Evolutionary conservation across 805 yeast genomes (phyloP), one percentile per base, ranked within the genome.

Genomic region (Grigorovia humatica): DNA sequence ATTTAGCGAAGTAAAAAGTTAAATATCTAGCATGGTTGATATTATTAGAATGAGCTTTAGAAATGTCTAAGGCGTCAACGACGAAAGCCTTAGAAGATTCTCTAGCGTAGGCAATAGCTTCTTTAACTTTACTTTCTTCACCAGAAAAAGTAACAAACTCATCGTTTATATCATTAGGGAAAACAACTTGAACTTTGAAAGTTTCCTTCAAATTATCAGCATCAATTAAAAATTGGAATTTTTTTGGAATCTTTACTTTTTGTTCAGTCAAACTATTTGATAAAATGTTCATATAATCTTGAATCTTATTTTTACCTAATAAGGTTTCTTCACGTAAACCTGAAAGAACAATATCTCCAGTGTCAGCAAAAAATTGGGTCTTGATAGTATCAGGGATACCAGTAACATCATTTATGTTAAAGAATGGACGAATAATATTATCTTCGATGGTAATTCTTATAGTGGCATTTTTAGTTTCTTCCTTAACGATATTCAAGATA

Each of bases 11-110:
- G 65, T 75, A 86, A 12, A 83, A 75, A 44, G 88, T 83, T 52
- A 93, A 74, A 43, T 81, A 77, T 55, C 80, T 79, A 9, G 96
- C 96, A 61, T 93, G 98, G 17, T 72, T 66, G 50, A 79, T 63
- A 63, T 87, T 80, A 57, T 85, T 87, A 61, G 88, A 86, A 66
- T 93, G 97, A 32, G 98, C 96, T 68, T 79, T 83, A 11, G 95
- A 81, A 67, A 93, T 82, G 61, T 89, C 96, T 62, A 93, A 74
- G 40, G 80, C 70, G 57, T 82, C 88, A 43, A 83, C 79, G 52
- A 75, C 72, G 63, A 75, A 80, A 51, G 78, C 74, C 47, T 81
- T 72, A 38, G 93, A 78, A 44, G 80, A 73, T 48, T 74, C 65
- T 66, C 82, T 78, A 15, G 91, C 87, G 53, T 69, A 71, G 30